Percentiles rank a stretch among this genome's conserved stretches.
Evolutionary conservation across 2,329 filamentous ascomycete species (phyloP).

Genomic region (Colletotrichum karsti): DNA sequence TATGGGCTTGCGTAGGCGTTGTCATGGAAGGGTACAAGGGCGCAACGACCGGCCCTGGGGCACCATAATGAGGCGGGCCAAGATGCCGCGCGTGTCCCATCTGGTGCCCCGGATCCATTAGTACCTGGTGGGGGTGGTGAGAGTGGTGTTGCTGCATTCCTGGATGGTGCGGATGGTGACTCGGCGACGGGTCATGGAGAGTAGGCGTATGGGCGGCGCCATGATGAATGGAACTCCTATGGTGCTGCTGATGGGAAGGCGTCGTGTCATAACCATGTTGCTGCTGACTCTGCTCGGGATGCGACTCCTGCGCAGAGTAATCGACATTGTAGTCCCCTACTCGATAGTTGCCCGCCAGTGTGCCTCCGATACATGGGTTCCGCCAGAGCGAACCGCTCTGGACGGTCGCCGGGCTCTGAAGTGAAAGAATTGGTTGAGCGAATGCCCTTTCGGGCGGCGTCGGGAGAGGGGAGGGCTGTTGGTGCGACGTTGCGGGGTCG

Average conservation of each 20-base stretch:
- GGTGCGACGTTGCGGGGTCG: conserved; percentile 34
- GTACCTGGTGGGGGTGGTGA: conserved; percentile 61
- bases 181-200: conserved; percentile 54
- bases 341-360: conserved; percentile 79
- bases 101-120: conserved; percentile 62
- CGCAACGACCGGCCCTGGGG: conserved; percentile 56
- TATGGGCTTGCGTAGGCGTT: conserved; percentile 47
- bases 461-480: conserved; percentile 31
- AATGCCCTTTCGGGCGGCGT: conserved; percentile 64
- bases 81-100: conserved; percentile 61
- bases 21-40: conserved; percentile 61
- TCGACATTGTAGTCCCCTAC: conserved; percentile 79
- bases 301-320: conserved; percentile 74
- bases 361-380: conserved; percentile 77
- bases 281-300: conserved; percentile 71
- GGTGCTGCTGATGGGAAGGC: conserved; percentile 47
- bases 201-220: conserved; percentile 47
- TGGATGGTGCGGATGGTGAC: conserved; percentile 50
- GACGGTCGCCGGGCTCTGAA: conserved; percentile 73
- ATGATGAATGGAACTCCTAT: conserved; percentile 59
- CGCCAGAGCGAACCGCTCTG: conserved; percentile 81
- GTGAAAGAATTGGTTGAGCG: conserved; percentile 64
- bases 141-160: conserved; percentile 52
- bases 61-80: conserved; percentile 62
- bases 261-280: conserved; percentile 67